A percentile compares a stretch with the other conserved stretches of the same genome.
phyloP scores from a whole-genome alignment of 768 basidiomycete species.

The Termitomyces sp. region DNA sequence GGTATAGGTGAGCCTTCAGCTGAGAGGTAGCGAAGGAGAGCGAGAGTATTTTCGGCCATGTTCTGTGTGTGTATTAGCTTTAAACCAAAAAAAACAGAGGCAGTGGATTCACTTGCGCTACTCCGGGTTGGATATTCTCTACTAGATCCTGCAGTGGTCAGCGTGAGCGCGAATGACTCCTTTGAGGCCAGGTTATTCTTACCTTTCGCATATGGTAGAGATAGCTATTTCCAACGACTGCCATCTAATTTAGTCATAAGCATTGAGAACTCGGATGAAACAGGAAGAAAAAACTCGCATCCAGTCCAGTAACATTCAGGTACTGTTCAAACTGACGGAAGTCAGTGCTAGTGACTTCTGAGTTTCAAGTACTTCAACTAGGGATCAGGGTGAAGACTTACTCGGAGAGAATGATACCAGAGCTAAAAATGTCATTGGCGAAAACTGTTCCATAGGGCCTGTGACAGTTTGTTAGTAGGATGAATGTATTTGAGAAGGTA shows the following conservation, averaged over 20 bases:
- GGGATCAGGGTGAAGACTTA: slow-evolving; percentile 31
- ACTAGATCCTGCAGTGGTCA: slow-evolving; percentile 58
- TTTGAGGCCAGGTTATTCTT: slow-evolving; percentile 3
- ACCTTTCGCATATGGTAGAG: slow-evolving; percentile 92
- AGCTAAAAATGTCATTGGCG: slow-evolving; percentile 91
- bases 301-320: slow-evolving; percentile 85
- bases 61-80: slow-evolving; percentile 46
- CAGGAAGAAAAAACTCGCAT: slow-evolving; percentile 42
- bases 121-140: slow-evolving; percentile 81
- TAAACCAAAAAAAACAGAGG: not conserved
- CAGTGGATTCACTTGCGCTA: slow-evolving; percentile 48
- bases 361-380: slow-evolving; percentile 8
- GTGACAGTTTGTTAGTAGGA: not conserved
- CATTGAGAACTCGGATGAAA: slow-evolving; percentile 23
- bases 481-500: not conserved
- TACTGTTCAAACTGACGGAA: slow-evolving; percentile 93
- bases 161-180: not conserved
- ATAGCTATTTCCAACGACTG: slow-evolving; percentile 88
- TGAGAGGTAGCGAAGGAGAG: slow-evolving; percentile 72
- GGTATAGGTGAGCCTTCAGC: slow-evolving; percentile 69
- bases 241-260: slow-evolving; percentile 56
- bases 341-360: slow-evolving; percentile 63
- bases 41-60: slow-evolving; percentile 87
- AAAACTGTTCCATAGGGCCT: slow-evolving; percentile 87
- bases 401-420: slow-evolving; percentile 89